Conservation (phyloP, 1,139 yeast species). For the Yamadazyma atlantica region DNA sequence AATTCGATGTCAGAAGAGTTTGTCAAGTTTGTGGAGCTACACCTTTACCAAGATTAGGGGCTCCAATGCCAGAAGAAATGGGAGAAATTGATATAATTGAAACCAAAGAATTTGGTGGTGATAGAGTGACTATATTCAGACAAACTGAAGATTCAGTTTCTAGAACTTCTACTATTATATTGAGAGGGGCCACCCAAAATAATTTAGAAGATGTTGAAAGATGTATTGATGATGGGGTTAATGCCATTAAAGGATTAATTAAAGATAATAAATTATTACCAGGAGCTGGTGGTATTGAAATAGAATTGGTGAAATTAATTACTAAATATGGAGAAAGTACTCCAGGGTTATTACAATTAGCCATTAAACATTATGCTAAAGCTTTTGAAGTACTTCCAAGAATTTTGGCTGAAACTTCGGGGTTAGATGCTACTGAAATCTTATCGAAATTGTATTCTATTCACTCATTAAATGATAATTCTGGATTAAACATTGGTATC, state of each 20-base stretch:
- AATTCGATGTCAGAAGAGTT: conserved; percentile 89
- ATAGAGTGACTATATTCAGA: conserved; percentile 90
- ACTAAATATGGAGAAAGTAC: conserved; percentile 89
- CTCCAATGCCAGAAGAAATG: conserved; percentile 93
- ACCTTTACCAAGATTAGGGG: conserved; percentile 91
- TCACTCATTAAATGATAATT: conserved; percentile 48
- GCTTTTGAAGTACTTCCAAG: conserved; percentile 97
- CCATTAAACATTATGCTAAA: conserved; percentile 90
- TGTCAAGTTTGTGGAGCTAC: conserved; percentile 98
- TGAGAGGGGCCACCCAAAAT: conserved; percentile 98
- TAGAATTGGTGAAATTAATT: conserved; percentile 77
- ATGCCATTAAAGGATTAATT: conserved; percentile 84
- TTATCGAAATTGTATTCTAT: conserved; percentile 87
- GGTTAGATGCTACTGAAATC: conserved; percentile 85
- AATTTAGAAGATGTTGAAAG: conserved; percentile 92
- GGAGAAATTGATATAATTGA: conserved; percentile 87
- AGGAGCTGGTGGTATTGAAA: conserved; percentile 98
- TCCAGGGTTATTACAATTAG: conserved; percentile 89
- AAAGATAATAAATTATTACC: conserved; percentile 80
- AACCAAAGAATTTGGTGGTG: conserved; percentile 95
- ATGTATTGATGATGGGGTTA: conserved; percentile 95
- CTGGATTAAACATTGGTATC: conserved; percentile 55
- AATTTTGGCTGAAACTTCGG: conserved; percentile 91
- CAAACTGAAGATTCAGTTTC: conserved; percentile 68
- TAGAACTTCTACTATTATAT: conserved; percentile 83